Base-by-base conservation (phyloP, 805 yeast species). In the Candida pini region DNA sequence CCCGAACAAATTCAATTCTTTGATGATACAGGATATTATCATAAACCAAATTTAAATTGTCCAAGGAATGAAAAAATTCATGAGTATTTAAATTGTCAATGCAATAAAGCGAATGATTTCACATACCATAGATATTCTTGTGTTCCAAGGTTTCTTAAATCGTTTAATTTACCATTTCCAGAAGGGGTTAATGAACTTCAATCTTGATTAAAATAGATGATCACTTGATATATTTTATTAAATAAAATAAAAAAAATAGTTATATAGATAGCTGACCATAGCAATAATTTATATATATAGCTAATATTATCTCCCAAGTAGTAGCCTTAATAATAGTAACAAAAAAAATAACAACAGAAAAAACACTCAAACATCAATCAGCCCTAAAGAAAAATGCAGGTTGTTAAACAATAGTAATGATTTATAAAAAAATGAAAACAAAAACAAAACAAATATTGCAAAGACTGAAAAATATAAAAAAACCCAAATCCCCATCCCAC, bases 11-110 rank as follows among this genome's bases (percentile, higher is more conserved):
- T 80, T 19, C 82, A 78, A 43, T 68, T 69, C 56, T 80, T 79
- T 50, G 76, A 67, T 25, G 76, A 76, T 46, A 71, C 74, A 15
- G 80, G 80, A 4, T 75, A 75, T 57, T 69, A 33, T 54, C 80
- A 75, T 49, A 64, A 54, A 13, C 80, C 81, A 1, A 74, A 73
- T 59, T 63, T 59, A 31, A 71, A 72, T 53, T 78, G 84, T 64
- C 83, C 83, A 1, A 62, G 69, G 13, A 69, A 69, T 38, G 53
- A 60, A 22, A 62, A 57, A 9, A 48, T 64, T 10, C 62, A 78
- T 58, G 36, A 51, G n/a, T 57, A 60, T 24, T 63, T 71, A 44
- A 59, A 61, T 22, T 78, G 84, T 58, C 56, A 59, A 15, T 78
- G 85, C 56, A 55, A 66, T 35, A 64, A 71, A 3, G 34, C 46